Base-by-base conservation (phyloP, 306 rosid species). In the Vigna unguiculata region DNA sequence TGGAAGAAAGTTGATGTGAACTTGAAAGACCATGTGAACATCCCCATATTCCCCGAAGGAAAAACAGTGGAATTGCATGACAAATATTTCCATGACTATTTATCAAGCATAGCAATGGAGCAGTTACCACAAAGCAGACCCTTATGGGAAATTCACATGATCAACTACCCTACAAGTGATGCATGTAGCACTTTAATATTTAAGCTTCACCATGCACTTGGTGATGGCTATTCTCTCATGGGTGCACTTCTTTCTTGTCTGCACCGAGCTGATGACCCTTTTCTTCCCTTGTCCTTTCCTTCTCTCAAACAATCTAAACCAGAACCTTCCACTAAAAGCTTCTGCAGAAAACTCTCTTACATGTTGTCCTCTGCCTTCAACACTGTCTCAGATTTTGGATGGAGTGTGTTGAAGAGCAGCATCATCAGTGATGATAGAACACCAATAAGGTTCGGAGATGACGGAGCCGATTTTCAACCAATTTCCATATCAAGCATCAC, bases 141-240 rank as follows among this genome's bases (percentile, higher is more conserved):
- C 19, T 32, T 86, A 14, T 90, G 92, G 93, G 85, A 86, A 75
- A 7, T 90, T 48, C 93, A 90, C 80, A 22, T 85, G 0, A 4
- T 90, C 12, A 88, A 86, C 8, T 77, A 83, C 73, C 88, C 92
- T 1, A 88, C 95, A 34, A 81, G 32, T 8, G 54, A 40, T 69
- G 75, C 90, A 49, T 72, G 71, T 14, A 76, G 90, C 1, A 66
- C 11, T 12, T 0, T 91, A 3, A 28, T 91, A 45, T 85, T 88
- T 47, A 82, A 82, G 64, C 83, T 87, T 67, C 92, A 88, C 47
- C 96, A 88, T 69, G 87, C 92, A 12, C 91, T 88, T 57, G 96
- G 91, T 6, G 93, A 90, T 86, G 95, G 90, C 20, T 90, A 78
- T 46, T 86, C 91, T 41, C 78, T 87, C 1, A 87, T 90, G 96